These are phyloP conservation scores for Platanus orientalis DNA, from an alignment of 164 flowering plant genomes.

Conservation along the genomic window DNA sequence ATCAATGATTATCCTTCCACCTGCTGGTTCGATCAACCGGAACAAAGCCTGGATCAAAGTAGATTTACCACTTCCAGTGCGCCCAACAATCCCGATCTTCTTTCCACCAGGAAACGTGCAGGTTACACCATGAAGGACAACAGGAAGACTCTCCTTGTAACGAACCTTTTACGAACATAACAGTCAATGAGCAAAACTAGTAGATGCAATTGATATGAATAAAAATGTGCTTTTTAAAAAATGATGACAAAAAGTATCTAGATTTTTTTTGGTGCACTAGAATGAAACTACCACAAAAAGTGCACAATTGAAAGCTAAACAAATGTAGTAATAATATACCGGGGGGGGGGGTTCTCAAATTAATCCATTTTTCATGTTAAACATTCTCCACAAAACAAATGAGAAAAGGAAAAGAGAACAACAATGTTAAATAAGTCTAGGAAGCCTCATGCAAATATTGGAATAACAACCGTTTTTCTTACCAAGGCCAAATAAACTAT, in stretches of 20 bases:
- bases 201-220: not conserved
- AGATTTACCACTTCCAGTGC: slow-evolving; percentile 81
- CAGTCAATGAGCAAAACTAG: not conserved
- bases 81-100: slow-evolving; percentile 74
- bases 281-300: not conserved
- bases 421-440: too few species aligned
- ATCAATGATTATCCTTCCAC: slow-evolving; percentile 62
- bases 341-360: not conserved
- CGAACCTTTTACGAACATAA: slow-evolving; percentile 55
- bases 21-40: slow-evolving; percentile 58
- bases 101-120: slow-evolving; percentile 73
- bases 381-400: not conserved
- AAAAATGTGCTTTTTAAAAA: not conserved
- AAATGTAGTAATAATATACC: not conserved
- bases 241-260: not conserved
- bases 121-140: slow-evolving; percentile 79
- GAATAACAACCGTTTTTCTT: too few species aligned
- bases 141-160: slow-evolving; percentile 90
- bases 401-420: too few species aligned
- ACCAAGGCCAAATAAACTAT: too few species aligned
- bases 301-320: not conserved
- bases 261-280: not conserved
- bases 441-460: too few species aligned
- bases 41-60: slow-evolving; percentile 70
- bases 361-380: not conserved